Conservation (phyloP, 129 eudicot genomes). For the Calendula officinalis region DNA sequence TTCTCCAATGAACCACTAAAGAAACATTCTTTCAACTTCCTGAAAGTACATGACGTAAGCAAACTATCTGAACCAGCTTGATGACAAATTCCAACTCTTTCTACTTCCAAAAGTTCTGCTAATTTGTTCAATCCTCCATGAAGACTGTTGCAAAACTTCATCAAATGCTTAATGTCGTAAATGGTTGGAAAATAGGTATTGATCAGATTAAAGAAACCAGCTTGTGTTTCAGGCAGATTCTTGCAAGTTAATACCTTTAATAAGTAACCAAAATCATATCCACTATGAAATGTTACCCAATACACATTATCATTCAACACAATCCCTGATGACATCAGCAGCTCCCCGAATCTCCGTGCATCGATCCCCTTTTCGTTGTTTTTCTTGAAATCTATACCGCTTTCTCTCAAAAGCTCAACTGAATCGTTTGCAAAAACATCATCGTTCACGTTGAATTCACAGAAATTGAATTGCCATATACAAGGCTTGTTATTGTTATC, state of each 20-base stretch:
- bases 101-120: constrained; percentile 78
- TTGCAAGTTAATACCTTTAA: constrained; percentile 78
- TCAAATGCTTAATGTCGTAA: constrained; percentile 83
- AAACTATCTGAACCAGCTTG: constrained; percentile 97
- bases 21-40: constrained; percentile 80
- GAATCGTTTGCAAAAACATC: constrained; percentile 82
- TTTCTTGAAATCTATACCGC: constrained; percentile 78
- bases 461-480: constrained; percentile 88
- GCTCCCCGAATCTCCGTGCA: constrained; percentile 71
- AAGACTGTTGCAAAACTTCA: constrained; percentile 85
- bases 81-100: constrained; percentile 81
- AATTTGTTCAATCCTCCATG: constrained; percentile 94
- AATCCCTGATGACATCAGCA: constrained; percentile 88
- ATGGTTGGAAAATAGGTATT: constrained; percentile 64
- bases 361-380: constrained; percentile 73
- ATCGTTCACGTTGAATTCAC: constrained; percentile 75
- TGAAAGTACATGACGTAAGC: constrained; percentile 76
- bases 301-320: constrained; percentile 73
- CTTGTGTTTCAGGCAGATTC: constrained; percentile 71
- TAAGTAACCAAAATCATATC: constrained; percentile 87
- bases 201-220: constrained; percentile 68
- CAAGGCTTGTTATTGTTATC: constrained; percentile 36
- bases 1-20: constrained; percentile 79
- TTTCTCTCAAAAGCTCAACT: constrained; percentile 69
- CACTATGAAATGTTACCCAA: constrained; percentile 92